Conservation (phyloP, 179 eudicot genomes). For the Gypsophila paniculata region DNA sequence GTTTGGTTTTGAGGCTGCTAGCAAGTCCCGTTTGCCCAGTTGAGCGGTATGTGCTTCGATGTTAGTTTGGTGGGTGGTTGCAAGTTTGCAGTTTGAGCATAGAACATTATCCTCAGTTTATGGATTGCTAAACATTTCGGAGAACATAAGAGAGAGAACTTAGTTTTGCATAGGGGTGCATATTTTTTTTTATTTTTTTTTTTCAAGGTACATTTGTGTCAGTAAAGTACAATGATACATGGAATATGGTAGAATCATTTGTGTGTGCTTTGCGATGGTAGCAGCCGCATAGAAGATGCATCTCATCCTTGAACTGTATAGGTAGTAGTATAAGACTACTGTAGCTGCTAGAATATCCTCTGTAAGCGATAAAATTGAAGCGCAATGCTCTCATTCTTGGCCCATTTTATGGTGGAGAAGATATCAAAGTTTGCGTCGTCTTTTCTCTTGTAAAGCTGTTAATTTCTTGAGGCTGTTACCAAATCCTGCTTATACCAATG, state of each 20-base stretch:
- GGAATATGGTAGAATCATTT: neutral
- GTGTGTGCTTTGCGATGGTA: neutral
- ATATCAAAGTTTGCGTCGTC: too few species aligned
- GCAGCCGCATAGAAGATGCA: neutral
- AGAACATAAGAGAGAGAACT: neutral
- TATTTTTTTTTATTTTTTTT: too few species aligned
- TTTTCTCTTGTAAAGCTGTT: too few species aligned
- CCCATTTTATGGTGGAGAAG: too few species aligned
- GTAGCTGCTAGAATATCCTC: neutral
- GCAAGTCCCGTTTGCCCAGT: neutral
- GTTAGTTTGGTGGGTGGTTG: neutral
- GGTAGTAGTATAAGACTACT: neutral
- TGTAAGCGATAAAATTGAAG: neutral
- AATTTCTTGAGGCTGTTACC: neutral
- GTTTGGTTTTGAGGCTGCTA: neutral
- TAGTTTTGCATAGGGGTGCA: too few species aligned
- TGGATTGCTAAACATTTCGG: neutral
- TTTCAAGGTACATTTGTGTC: neutral
- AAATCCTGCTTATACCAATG: neutral
- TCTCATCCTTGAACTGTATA: neutral
- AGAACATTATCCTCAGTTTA: neutral
- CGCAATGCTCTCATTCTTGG: neutral
- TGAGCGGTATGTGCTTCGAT: neutral
- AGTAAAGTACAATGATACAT: neutral
- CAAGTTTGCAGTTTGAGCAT: neutral